Evolutionary conservation across 2,329 filamentous ascomycete genomes (phyloP).

Genomic region (Neocatenulostroma microsporum): DNA sequence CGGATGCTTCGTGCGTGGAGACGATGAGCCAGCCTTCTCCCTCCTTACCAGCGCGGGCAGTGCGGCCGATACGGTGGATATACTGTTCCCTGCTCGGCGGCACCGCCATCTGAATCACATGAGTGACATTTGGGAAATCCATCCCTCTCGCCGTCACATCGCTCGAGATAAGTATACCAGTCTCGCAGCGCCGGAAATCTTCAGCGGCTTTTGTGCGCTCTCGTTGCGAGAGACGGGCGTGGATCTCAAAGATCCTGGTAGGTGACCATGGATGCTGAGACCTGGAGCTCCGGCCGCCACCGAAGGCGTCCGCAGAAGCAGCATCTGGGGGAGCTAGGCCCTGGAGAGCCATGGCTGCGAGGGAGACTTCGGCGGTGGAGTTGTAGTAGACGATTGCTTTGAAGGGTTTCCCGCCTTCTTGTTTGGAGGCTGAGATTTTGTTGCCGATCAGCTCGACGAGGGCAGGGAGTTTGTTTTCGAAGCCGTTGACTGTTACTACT

Average conservation of each 20-base stretch:
- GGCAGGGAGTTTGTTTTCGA: slow-evolving; percentile 69
- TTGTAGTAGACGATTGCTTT: slow-evolving; percentile 95
- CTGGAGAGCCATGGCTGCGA: slow-evolving; percentile 54
- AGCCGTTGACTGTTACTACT: slow-evolving; percentile 57
- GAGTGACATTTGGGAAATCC: slow-evolving; percentile 47
- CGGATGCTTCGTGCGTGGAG: slow-evolving; percentile 45
- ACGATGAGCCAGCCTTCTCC: slow-evolving; percentile 65
- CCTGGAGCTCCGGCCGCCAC: slow-evolving; percentile 11
- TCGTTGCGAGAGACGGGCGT: slow-evolving; percentile 66
- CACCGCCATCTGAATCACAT: slow-evolving; percentile 45
- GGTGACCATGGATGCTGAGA: slow-evolving; percentile 24
- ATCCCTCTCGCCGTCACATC: slow-evolving; percentile 47
- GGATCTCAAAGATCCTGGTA: slow-evolving; percentile 55
- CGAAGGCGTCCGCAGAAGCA: slow-evolving; percentile 24
- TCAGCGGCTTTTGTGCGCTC: slow-evolving; percentile 64
- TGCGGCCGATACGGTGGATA: slow-evolving; percentile 46
- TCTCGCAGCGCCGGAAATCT: slow-evolving; percentile 56
- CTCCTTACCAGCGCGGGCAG: slow-evolving; percentile 60
- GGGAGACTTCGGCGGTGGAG: slow-evolving; percentile 63
- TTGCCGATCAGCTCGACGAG: slow-evolving; percentile 64
- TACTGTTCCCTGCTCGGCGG: slow-evolving; percentile 41
- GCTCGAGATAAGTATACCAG: slow-evolving; percentile 47
- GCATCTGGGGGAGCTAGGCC: slow-evolving; percentile 33
- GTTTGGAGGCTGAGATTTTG: slow-evolving; percentile 32
- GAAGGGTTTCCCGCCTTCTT: slow-evolving; percentile 53